A percentile compares a stretch with the other conserved stretches of the same genome.
Conservation (phyloP, 345 rosid genomes). For the Camelina hispida region DNA sequence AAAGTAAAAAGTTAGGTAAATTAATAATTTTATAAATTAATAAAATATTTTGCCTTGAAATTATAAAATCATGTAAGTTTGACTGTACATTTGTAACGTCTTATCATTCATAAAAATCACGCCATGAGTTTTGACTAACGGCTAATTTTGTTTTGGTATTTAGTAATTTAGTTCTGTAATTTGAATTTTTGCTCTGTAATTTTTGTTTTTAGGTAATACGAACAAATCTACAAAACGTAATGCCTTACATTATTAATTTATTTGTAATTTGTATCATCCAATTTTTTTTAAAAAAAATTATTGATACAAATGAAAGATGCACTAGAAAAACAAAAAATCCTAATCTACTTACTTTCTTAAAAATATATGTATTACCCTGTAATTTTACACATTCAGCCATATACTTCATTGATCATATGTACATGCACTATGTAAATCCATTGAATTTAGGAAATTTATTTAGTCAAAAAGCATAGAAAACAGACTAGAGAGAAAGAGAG, state of each 20-base stretch:
- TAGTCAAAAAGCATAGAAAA: background rate
- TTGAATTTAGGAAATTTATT: background rate
- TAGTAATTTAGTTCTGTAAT: background rate
- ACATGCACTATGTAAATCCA: slow-evolving; percentile 2
- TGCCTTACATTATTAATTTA: background rate
- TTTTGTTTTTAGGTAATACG: background rate
- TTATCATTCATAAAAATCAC: background rate
- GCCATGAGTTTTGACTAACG: background rate
- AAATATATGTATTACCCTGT: background rate
- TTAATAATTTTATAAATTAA: too few relatives aligned
- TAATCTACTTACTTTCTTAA: background rate
- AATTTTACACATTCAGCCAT: background rate
- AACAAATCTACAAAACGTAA: background rate
- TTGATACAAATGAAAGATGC: background rate
- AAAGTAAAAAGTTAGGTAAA: too few relatives aligned
- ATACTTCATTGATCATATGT: background rate
- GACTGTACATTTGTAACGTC: background rate
- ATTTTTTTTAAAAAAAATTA: background rate
- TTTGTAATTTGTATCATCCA: background rate
- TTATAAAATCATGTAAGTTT: too few relatives aligned
- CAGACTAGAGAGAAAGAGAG: background rate
- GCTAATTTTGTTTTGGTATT: background rate
- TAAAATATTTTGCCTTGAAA: too few relatives aligned
- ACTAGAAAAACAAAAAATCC: background rate
- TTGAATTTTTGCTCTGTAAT: background rate